These are phyloP conservation scores for Echinochloa phyllopogon DNA, from an alignment of 176 grass and related monocot species.

Conservation along the genomic window DNA sequence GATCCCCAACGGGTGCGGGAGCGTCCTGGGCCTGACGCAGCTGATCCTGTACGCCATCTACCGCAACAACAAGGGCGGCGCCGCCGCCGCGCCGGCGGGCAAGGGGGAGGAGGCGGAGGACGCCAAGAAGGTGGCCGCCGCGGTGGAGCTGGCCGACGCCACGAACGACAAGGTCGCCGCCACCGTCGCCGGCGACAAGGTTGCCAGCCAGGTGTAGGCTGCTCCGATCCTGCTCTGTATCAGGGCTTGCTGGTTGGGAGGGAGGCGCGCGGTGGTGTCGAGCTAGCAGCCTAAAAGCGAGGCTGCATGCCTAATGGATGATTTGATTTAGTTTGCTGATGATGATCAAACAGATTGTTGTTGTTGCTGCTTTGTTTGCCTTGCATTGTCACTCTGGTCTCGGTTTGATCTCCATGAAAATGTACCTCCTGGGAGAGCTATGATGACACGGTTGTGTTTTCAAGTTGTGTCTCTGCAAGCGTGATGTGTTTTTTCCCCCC, in stretches of 20 bases:
- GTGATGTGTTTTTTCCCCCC: not conserved
- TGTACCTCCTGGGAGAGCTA: not conserved
- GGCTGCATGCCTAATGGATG: not conserved
- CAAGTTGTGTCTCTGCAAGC: not conserved
- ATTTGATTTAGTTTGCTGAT: not conserved
- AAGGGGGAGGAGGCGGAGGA: slow-evolving; percentile 58
- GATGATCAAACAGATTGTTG: not conserved
- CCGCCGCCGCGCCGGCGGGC: slow-evolving; percentile 39
- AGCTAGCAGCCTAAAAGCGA: slow-evolving; percentile 4
- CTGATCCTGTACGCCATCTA: slow-evolving; percentile 86
- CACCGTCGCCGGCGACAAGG: slow-evolving; percentile 37
- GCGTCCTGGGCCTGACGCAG: slow-evolving; percentile 71
- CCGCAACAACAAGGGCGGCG: slow-evolving; percentile 73
- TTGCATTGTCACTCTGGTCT: not conserved
- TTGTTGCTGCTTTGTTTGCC: slow-evolving; percentile 8
- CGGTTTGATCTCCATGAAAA: not conserved
- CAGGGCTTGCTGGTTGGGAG: not conserved
- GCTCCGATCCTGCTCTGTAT: not conserved
- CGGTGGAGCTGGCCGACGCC: slow-evolving; percentile 51
- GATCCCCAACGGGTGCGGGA: slow-evolving; percentile 96
- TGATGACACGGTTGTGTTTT: not conserved
- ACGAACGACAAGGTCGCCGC: slow-evolving; percentile 44
- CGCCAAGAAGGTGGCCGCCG: slow-evolving; percentile 43
- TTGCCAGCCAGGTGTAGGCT: slow-evolving; percentile 56
- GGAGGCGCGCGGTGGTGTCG: not conserved